A percentile compares a stretch with the other conserved stretches of the same genome.
These are phyloP conservation scores for Macaranga tanarius DNA, from an alignment of 441 rosid species.

Conservation along the genomic window DNA sequence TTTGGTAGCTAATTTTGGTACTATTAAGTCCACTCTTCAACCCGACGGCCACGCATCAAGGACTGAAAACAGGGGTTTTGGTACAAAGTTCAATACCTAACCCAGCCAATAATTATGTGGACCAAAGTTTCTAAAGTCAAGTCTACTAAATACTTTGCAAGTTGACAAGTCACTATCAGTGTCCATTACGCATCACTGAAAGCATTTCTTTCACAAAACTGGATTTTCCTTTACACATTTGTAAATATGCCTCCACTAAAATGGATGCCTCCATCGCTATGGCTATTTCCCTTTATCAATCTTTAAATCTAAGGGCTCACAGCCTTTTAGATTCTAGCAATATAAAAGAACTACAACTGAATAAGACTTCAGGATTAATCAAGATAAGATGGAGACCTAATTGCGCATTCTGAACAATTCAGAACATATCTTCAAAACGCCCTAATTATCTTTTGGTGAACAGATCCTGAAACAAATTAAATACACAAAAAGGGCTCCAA, in stretches of 20 bases:
- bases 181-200: neutral
- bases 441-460: too few species aligned
- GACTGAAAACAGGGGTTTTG: neutral
- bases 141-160: neutral
- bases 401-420: neutral
- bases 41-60: neutral
- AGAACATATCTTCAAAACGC: neutral
- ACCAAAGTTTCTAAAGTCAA: slow-evolving; percentile 9
- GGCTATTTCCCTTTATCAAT: neutral
- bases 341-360: too few species aligned
- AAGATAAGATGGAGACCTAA: neutral
- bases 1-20: neutral
- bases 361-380: neutral
- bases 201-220: neutral
- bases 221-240: neutral
- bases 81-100: slow-evolving; percentile 9
- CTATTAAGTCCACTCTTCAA: neutral
- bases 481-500: neutral
- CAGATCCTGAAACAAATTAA: neutral
- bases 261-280: neutral
- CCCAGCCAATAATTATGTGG: slow-evolving; percentile 15
- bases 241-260: neutral
- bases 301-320: neutral
- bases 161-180: neutral
- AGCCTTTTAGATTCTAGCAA: neutral